A percentile compares a stretch with the other conserved stretches of the same genome.
phyloP scores from a whole-genome alignment of 2,329 filamentous ascomycete species.

The Fusarium nelsonii region DNA sequence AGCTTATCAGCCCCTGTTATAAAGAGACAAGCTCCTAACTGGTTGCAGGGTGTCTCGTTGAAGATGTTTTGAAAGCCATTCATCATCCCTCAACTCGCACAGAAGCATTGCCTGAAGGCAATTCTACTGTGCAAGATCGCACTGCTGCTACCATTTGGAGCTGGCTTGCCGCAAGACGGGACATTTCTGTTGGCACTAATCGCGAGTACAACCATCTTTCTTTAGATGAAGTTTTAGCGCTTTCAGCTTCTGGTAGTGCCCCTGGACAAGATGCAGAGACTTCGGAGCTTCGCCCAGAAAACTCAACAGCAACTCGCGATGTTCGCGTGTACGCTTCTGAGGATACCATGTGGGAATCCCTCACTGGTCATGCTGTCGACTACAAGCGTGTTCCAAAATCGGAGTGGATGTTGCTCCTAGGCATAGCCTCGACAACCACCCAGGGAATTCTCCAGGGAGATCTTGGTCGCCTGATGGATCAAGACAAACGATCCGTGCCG shows the following conservation, averaged over 20 bases:
- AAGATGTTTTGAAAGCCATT: constrained; percentile 52
- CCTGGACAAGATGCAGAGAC: constrained; percentile 19
- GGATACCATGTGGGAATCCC: constrained; percentile 68
- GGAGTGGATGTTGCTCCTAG: constrained; percentile 70
- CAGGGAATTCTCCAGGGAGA: constrained; percentile 72
- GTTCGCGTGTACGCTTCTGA: constrained; percentile 63
- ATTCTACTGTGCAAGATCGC: constrained; percentile 41
- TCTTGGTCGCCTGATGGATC: constrained; percentile 67
- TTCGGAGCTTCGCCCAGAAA: neutral
- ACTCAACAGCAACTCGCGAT: constrained; percentile 1
- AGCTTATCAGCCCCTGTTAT: constrained; percentile 2
- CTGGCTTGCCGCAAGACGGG: constrained; percentile 53
- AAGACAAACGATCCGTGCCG: constrained; percentile 74
- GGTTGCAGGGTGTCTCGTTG: constrained; percentile 50
- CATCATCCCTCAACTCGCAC: constrained; percentile 43
- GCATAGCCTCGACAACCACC: constrained; percentile 66
- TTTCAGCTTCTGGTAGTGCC: constrained; percentile 25
- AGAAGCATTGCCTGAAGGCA: constrained; percentile 25
- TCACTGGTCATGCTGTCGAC: constrained; percentile 71
- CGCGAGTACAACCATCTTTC: constrained; percentile 56
- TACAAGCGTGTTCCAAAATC: constrained; percentile 68
- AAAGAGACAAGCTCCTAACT: constrained; percentile 22
- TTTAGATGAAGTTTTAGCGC: constrained; percentile 49
- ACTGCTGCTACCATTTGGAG: constrained; percentile 53
- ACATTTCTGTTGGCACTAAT: constrained; percentile 53